These are phyloP conservation scores for Cardamine chenopodiifolia DNA, from an alignment of 345 rosid species.

Conservation along the genomic window DNA sequence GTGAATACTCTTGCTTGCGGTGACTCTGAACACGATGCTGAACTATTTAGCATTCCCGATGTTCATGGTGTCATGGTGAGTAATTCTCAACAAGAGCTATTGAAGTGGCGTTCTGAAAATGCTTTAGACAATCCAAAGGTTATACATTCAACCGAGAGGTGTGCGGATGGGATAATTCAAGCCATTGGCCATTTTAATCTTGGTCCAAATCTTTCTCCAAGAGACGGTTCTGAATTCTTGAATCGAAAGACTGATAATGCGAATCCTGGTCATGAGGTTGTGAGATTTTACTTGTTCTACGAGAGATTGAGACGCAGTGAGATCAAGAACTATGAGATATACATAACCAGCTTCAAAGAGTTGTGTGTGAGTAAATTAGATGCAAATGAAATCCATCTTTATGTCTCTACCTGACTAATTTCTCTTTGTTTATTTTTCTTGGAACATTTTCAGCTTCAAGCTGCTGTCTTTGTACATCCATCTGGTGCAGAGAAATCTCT, in stretches of 20 bases:
- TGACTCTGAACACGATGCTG: constrained; percentile 99
- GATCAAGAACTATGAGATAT: constrained; percentile 64
- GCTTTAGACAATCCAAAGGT: constrained; percentile 74
- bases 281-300: constrained; percentile 67
- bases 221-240: constrained; percentile 59
- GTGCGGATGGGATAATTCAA: constrained; percentile 93
- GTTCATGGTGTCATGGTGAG: constrained; percentile 95
- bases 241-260: constrained; percentile 31
- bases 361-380: constrained; percentile 58
- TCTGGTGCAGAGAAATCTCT: constrained; percentile 73
- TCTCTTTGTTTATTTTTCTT: constrained; percentile 1
- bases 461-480: constrained; percentile 61
- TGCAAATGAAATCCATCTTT: background rate
- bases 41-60: constrained; percentile 82
- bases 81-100: constrained; percentile 93
- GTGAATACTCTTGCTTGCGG: constrained; percentile 91
- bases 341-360: constrained; percentile 62
- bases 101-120: constrained; percentile 90
- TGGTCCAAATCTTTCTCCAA: constrained; percentile 80
- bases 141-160: constrained; percentile 80
- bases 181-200: constrained; percentile 89
- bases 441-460: constrained; percentile 52
- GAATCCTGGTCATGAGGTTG: constrained; percentile 57
- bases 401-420: constrained; percentile 5
- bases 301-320: constrained; percentile 95